Base-by-base conservation (phyloP, 2,329 filamentous ascomycete species). In the Alternaria incomplexa region DNA sequence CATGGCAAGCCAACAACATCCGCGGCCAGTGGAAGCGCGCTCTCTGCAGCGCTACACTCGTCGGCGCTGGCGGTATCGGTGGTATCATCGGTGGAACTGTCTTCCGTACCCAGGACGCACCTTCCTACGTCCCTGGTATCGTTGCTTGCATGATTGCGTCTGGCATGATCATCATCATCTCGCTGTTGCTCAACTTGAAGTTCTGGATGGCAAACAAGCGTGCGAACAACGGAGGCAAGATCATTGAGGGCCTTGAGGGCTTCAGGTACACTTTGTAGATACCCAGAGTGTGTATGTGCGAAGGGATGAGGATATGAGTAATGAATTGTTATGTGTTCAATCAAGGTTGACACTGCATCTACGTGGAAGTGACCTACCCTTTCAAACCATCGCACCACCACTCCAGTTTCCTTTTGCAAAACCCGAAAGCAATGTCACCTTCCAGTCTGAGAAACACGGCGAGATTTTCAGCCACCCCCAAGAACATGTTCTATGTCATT, bases 11-110 rank as follows among this genome's bases (percentile, higher is more conserved):
- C 40, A 96, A 95, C 81, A 96, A 96, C 80, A 90, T 96, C 74
- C 89, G 91, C 54, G 93, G 92, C 0, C 92, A 96, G 81, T 96
- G 92, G 91, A 96, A 94, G 82, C 88, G 93, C 44, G 92, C 92
- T 2, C 89, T 96, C 64, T 90, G 88, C 77, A 91, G 88, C 65
- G 91, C 92, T 3, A 90, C 89, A 0, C 85, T 95, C 2, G 90
- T 96, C 4, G 90, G 90, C 2, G 88, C 91, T 26, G 92, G 92
- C 8, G 92, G 91, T 2, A 82, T 96, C 20, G 93, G 93, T 28
- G 92, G 93, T n/a, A 95, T 96, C 65, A 87, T 88, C 2, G 91
- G 91, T 10, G 88, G 87, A 66, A 83, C 92, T 56, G 89, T 95
- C 10, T 96, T 95, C 80, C 85, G 77, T 6, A 73, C 76, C 9